Conservation (phyloP, 768 basidiomycete species). For the Rhodotorula sphaerocarpa region DNA sequence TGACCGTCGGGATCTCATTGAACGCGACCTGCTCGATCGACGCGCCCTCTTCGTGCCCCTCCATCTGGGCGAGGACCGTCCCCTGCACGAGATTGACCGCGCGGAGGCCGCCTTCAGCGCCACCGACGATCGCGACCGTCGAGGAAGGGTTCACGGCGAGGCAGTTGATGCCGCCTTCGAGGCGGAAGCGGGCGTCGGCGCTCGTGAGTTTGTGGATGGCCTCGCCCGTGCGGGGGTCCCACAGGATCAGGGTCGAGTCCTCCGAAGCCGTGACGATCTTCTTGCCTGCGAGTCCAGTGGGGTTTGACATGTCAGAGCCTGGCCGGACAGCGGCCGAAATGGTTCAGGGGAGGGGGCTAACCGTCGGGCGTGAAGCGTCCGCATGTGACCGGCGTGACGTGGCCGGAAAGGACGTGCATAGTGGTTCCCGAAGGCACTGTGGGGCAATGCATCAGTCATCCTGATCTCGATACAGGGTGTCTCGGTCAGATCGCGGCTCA, state of each 20-base stretch:
- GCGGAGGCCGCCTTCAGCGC: constrained; percentile 72
- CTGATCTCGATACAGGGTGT: too few relatives aligned
- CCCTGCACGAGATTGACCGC: constrained; percentile 81
- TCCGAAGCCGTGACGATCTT: constrained; percentile 77
- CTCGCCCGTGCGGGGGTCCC: constrained; percentile 69
- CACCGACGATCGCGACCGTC: constrained; percentile 84
- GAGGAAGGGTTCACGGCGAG: constrained; percentile 76
- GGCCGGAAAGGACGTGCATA: constrained; percentile 92
- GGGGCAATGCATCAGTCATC: too few relatives aligned
- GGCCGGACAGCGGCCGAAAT: too few relatives aligned
- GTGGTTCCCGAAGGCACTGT: constrained; percentile 87
- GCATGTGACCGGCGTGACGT: constrained; percentile 70
- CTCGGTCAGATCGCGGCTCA: too few relatives aligned
- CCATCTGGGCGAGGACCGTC: constrained; percentile 65
- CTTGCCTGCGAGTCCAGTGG: constrained; percentile 69
- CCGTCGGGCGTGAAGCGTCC: constrained; percentile 90
- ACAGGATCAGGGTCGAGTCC: constrained; percentile 72
- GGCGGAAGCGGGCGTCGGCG: constrained; percentile 62
- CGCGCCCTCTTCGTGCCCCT: constrained; percentile 71
- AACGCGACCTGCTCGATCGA: constrained; percentile 81
- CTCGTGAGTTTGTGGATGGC: constrained; percentile 74
- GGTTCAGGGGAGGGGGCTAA: constrained; percentile 41
- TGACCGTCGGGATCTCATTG: constrained; percentile 60
- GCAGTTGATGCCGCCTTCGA: constrained; percentile 72
- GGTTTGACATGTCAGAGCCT: neutral